Percentiles rank a stretch among this genome's conserved stretches.
Conservation (phyloP, 2,329 filamentous ascomycete species). For the Stemphylium lycopersici region DNA sequence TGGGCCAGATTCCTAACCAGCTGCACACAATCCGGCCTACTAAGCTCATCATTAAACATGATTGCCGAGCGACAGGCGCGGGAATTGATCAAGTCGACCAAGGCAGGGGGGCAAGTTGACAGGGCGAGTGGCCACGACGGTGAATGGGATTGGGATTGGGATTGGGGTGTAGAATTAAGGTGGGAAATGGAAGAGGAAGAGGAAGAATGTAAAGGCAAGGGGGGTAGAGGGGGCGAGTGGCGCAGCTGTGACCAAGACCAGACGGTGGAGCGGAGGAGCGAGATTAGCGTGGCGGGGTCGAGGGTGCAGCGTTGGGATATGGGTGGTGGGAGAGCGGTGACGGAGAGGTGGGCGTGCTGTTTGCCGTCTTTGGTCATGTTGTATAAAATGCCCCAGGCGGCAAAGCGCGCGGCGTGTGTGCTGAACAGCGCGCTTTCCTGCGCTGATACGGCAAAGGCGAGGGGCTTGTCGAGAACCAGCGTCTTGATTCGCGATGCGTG, state of each 20-base stretch:
- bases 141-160: no score
- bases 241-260: conserved; percentile 61
- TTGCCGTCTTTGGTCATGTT: conserved; percentile 49
- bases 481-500: conserved; percentile 39
- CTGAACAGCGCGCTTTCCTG: conserved; percentile 67
- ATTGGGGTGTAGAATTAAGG: no score
- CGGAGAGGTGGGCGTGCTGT: conserved; percentile 36
- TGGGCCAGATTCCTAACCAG: conserved; percentile 64
- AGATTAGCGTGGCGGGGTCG: conserved; percentile 74
- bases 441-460: conserved; percentile 69
- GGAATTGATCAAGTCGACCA: conserved; percentile 78
- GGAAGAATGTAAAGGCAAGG: no score
- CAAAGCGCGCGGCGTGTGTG: conserved; percentile 63
- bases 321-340: conserved; percentile 69
- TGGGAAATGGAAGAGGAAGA: no score
- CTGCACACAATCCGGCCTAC: conserved; percentile 61
- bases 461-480: conserved; percentile 54
- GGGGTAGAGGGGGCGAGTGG: not conserved
- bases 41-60: conserved; percentile 81
- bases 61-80: conserved; percentile 79
- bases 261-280: conserved; percentile 75
- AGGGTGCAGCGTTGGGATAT: conserved; percentile 77
- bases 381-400: conserved; percentile 76
- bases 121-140: conserved; percentile 51
- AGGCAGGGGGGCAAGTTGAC: conserved; percentile 72